Percentiles rank a stretch among this genome's conserved stretches.
phyloP scores from a whole-genome alignment of 345 rosid species.

The Conringia planisiliqua region DNA sequence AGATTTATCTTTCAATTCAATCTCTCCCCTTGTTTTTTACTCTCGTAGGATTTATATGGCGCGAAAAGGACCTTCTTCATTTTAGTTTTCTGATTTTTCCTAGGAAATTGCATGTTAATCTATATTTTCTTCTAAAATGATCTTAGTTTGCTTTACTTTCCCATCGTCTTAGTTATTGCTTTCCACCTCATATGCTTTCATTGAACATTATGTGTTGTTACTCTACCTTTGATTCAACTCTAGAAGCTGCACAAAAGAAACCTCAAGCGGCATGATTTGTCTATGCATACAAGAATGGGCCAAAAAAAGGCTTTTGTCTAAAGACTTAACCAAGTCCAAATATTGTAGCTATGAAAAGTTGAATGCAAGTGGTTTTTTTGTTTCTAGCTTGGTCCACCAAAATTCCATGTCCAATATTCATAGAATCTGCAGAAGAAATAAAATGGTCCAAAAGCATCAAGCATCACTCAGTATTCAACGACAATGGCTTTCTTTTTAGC shows the following conservation, averaged over 20 bases:
- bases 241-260: background rate
- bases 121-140: background rate
- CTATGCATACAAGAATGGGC: background rate
- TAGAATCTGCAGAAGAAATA: slow-evolving; percentile 10
- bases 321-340: background rate
- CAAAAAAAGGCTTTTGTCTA: background rate
- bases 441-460: slow-evolving; percentile 32
- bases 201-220: background rate
- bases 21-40: background rate
- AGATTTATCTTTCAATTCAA: background rate
- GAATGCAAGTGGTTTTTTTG: slow-evolving; percentile 15
- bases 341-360: background rate
- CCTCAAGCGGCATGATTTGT: background rate
- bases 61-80: background rate
- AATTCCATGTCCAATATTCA: slow-evolving; percentile 15
- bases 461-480: slow-evolving; percentile 7
- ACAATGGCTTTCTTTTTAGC: slow-evolving; percentile 9
- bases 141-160: background rate
- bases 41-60: background rate
- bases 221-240: background rate
- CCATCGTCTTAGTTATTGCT: background rate
- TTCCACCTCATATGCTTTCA: background rate
- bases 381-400: slow-evolving; percentile 13
- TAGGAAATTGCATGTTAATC: background rate
- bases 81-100: background rate